Percentiles rank a stretch among this genome's conserved stretches.
phyloP scores from a whole-genome alignment of 2,329 filamentous ascomycete genomes.

The Epichloe bromicola region DNA sequence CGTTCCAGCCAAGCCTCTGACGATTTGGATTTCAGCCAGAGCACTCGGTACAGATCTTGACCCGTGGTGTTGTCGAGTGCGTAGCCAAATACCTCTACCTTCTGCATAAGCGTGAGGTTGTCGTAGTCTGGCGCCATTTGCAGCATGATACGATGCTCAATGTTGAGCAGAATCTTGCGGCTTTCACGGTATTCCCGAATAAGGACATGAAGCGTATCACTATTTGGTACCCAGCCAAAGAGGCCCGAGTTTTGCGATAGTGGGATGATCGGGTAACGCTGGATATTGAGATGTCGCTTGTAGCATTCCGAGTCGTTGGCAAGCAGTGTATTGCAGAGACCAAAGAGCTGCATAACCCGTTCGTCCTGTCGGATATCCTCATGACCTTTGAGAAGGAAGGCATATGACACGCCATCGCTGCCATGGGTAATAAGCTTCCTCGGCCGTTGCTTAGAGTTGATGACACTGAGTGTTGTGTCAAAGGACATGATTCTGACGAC shows the following conservation, averaged over 20 bases:
- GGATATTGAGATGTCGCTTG: conserved; percentile 93
- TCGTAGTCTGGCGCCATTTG: conserved; percentile 99
- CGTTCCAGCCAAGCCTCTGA: conserved; percentile 96
- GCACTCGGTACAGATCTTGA: conserved; percentile 91
- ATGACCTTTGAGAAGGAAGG: conserved; percentile 93
- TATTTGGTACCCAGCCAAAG: conserved; percentile 93
- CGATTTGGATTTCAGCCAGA: conserved; percentile 98
- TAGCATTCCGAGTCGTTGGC: conserved; percentile 90
- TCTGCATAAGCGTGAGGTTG: conserved; percentile 97
- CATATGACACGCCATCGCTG: conserved; percentile 77
- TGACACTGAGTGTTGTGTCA: conserved; percentile 78
- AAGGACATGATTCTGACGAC: conserved; percentile 82
- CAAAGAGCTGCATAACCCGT: conserved; percentile 98
- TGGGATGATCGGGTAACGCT: conserved; percentile 92
- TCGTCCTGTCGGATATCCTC: conserved; percentile 99
- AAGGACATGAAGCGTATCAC: conserved; percentile 89
- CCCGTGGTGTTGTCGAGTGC: conserved; percentile 98
- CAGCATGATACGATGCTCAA: conserved; percentile 98
- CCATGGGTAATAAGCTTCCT: conserved; percentile 79
- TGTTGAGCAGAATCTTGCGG: conserved; percentile 94
- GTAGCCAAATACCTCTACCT: conserved; percentile 98
- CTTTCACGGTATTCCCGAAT: conserved; percentile 97
- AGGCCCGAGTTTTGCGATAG: conserved; percentile 93
- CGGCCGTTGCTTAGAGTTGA: conserved; percentile 93
- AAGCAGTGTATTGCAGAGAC: conserved; percentile 89